Evolutionary conservation across 805 yeast species (phyloP).

Genomic region (Spencermartinsiella europaea): DNA sequence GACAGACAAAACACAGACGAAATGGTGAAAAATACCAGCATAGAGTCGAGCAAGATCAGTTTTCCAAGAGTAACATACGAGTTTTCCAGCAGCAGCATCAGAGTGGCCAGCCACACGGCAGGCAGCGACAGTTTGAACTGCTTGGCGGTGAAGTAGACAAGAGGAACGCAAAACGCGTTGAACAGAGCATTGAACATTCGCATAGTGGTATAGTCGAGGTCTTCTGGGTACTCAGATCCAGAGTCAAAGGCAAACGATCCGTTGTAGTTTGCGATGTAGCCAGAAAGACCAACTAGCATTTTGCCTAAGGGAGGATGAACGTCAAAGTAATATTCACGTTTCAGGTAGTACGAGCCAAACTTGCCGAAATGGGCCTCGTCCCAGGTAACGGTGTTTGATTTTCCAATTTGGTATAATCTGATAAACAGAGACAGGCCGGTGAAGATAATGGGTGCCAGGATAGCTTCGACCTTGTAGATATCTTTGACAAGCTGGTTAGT

Average conservation of each 20-base stretch:
- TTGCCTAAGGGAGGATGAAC: slow-evolving; percentile 98
- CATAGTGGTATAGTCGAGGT: slow-evolving; percentile 73
- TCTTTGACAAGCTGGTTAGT: slow-evolving; percentile 19
- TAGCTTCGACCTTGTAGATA: slow-evolving; percentile 24
- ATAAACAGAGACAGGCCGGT: slow-evolving; percentile 53
- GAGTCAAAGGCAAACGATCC: slow-evolving; percentile 89
- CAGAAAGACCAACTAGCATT: slow-evolving; percentile 84
- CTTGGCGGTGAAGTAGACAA: slow-evolving; percentile 78
- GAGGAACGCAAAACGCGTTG: slow-evolving; percentile 78
- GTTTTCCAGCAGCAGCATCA: slow-evolving; percentile 70
- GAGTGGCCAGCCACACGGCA: slow-evolving; percentile 70
- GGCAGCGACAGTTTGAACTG: slow-evolving; percentile 66
- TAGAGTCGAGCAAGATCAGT: slow-evolving; percentile 87
- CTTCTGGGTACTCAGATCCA: slow-evolving; percentile 69
- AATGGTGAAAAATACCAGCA: slow-evolving; percentile 82
- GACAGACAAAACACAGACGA: slow-evolving; percentile 71
- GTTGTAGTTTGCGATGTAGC: slow-evolving; percentile 78
- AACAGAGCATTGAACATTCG: slow-evolving; percentile 82
- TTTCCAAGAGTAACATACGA: slow-evolving; percentile 82
- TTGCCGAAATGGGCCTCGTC: slow-evolving; percentile 98
- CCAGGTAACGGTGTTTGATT: slow-evolving; percentile 76
- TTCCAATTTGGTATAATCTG: slow-evolving; percentile 60
- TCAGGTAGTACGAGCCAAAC: slow-evolving; percentile 86
- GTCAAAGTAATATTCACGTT: slow-evolving; percentile 88
- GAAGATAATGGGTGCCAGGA: slow-evolving; percentile 37